Evolutionary conservation across 179 eudicot genomes (phyloP).

Genomic region (Pouteria campechiana): DNA sequence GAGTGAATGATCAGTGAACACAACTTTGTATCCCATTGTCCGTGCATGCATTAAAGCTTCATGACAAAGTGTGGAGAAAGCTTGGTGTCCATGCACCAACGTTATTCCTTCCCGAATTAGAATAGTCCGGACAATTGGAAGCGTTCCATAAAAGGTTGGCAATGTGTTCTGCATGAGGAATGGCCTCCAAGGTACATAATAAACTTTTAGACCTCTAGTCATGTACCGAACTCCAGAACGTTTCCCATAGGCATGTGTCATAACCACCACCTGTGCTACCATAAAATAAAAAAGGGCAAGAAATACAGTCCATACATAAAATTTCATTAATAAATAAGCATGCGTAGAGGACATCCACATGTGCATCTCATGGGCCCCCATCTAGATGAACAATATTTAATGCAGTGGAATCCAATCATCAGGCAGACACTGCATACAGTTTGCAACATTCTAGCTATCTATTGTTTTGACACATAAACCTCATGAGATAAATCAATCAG

Average conservation of each 20-base stretch:
- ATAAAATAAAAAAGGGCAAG: too few relatives aligned
- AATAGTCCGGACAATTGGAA: conserved; percentile 77
- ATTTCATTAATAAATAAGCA: background rate
- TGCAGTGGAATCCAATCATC: too few relatives aligned
- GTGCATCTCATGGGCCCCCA: too few relatives aligned
- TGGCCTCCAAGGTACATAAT: conserved; percentile 94
- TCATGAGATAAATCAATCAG: too few relatives aligned
- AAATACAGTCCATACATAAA: background rate
- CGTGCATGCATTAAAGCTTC: conserved; percentile 99
- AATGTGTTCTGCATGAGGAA: conserved; percentile 84
- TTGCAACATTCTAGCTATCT: too few relatives aligned
- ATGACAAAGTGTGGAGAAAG: conserved; percentile 94
- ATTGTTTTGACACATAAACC: too few relatives aligned
- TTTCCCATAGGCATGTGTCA: conserved; percentile 91
- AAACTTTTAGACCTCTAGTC: conserved; percentile 83
- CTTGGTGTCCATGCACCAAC: conserved; percentile 95
- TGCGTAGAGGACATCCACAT: too few relatives aligned
- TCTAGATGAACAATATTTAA: too few relatives aligned
- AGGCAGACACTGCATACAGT: too few relatives aligned
- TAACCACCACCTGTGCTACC: conserved; percentile 64
- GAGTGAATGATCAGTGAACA: conserved; percentile 92
- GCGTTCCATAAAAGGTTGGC: conserved; percentile 89
- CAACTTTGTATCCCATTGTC: conserved; percentile 90
- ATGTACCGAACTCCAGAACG: conserved; percentile 87
- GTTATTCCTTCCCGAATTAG: conserved; percentile 77